Evolutionary conservation across 495 filamentous ascomycete species (phyloP).

Genomic region (Penicillium pulvis): DNA sequence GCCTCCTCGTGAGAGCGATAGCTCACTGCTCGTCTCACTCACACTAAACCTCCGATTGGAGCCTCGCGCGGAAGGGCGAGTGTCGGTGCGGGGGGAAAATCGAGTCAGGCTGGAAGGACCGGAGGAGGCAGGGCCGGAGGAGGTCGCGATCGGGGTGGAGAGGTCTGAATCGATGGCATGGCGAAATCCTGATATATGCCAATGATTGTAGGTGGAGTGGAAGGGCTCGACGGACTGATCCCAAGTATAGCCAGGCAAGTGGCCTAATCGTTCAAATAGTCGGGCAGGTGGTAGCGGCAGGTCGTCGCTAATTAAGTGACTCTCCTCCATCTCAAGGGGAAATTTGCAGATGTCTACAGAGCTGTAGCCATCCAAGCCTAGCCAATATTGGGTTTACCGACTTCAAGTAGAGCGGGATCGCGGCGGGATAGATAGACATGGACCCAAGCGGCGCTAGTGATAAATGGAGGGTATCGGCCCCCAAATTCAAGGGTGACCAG

Average conservation of each 20-base stretch:
- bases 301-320: slow-evolving; percentile 56
- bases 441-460: slow-evolving; percentile 16
- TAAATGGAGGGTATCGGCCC: slow-evolving; percentile 4
- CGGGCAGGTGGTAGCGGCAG: slow-evolving; percentile 67
- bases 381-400: not conserved
- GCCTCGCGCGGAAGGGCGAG: slow-evolving; percentile 23
- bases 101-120: slow-evolving; percentile 47
- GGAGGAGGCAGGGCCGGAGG: slow-evolving; percentile 33
- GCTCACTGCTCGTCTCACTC: slow-evolving; percentile 56
- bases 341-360: not conserved
- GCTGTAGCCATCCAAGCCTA: slow-evolving; percentile 5
- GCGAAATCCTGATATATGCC: slow-evolving; percentile 60
- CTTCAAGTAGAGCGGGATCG: slow-evolving; percentile 7
- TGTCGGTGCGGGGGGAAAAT: slow-evolving; percentile 48
- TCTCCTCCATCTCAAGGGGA: slow-evolving; percentile 39
- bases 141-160: slow-evolving; percentile 48
- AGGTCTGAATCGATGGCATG: slow-evolving; percentile 43
- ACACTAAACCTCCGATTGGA: slow-evolving; percentile 44
- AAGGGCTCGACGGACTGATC: slow-evolving; percentile 69
- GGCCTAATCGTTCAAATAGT: slow-evolving; percentile 71
- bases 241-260: slow-evolving; percentile 75
- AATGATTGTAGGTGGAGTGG: slow-evolving; percentile 83
- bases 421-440: slow-evolving; percentile 21
- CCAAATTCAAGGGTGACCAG: not conserved
- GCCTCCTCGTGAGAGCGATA: slow-evolving; percentile 38